Percentiles rank a stretch among this genome's conserved stretches.
Evolutionary conservation across 2,329 filamentous ascomycete species (phyloP).

Genomic region (Trichoderma guizhouense): DNA sequence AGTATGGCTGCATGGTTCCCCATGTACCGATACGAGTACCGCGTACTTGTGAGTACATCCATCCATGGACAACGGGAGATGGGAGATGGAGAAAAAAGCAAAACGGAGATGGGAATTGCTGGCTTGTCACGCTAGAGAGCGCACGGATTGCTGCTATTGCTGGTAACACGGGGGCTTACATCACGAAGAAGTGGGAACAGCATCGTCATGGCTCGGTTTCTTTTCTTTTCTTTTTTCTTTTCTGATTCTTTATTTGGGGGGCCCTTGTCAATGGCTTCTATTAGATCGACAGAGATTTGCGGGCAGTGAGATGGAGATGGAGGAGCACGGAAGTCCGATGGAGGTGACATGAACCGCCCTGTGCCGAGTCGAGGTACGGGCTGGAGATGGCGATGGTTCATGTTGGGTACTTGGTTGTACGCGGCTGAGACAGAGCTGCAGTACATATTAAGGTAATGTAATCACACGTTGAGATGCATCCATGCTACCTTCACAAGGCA

Average conservation of each 20-base stretch:
- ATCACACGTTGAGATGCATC: background rate
- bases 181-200: background rate
- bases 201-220: background rate
- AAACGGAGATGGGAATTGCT: background rate
- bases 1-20: background rate
- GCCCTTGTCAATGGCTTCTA: background rate
- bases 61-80: background rate
- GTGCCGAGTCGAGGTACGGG: background rate
- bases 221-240: background rate
- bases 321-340: background rate
- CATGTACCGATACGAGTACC: background rate
- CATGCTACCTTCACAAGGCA: background rate
- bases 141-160: background rate
- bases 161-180: background rate
- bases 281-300: background rate
- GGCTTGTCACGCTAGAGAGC: background rate
- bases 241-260: background rate
- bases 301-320: background rate
- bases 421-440: background rate
- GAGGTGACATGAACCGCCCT: background rate
- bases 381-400: background rate
- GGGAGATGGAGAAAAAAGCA: background rate
- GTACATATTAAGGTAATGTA: background rate
- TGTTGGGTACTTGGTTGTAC: background rate
- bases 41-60: background rate